phyloP scores from a whole-genome alignment of 805 yeast species.

The Sugiyamaella mastotermitis region DNA sequence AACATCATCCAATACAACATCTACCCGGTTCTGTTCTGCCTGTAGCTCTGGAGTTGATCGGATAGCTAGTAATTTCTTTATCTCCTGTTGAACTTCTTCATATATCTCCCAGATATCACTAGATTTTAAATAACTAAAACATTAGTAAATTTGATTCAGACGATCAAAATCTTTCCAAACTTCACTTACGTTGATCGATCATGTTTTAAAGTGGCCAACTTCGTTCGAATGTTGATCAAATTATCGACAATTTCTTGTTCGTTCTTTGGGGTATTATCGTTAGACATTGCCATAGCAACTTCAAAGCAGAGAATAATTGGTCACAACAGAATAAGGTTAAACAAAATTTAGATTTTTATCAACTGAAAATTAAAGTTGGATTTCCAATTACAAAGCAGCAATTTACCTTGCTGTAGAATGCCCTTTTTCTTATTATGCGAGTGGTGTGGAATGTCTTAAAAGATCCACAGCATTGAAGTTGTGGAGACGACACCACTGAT shows the following conservation, averaged over 20 bases:
- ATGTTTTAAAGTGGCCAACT: slow-evolving; percentile 26
- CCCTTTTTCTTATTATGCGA: too few species aligned
- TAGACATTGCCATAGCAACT: too few species aligned
- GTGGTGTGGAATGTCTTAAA: too few species aligned
- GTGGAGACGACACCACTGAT: too few species aligned
- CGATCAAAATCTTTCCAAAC: neutral
- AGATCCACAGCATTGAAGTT: too few species aligned
- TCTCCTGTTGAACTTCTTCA: slow-evolving; percentile 25
- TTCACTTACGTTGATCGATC: slow-evolving; percentile 29
- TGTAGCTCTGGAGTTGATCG: slow-evolving; percentile 26
- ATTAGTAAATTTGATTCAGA: slow-evolving; percentile 4
- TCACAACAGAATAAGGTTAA: too few species aligned
- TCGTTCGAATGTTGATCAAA: slow-evolving; percentile 24
- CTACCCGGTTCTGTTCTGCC: slow-evolving; percentile 43
- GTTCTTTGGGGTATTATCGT: slow-evolving; percentile 18
- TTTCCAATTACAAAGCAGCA: too few species aligned
- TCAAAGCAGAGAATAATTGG: too few species aligned
- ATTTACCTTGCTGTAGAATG: too few species aligned
- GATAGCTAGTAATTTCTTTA: slow-evolving; percentile 27
- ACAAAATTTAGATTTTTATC: too few species aligned
- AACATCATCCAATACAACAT: slow-evolving; percentile 75
- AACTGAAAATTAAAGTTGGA: too few species aligned
- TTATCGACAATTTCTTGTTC: slow-evolving; percentile 27
- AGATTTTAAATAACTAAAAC: slow-evolving; percentile 26
- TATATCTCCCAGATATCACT: slow-evolving; percentile 28